Percentiles rank a stretch among this genome's conserved stretches.
Conservation (phyloP, 2,329 filamentous ascomycete genomes). For the Alternaria atra region DNA sequence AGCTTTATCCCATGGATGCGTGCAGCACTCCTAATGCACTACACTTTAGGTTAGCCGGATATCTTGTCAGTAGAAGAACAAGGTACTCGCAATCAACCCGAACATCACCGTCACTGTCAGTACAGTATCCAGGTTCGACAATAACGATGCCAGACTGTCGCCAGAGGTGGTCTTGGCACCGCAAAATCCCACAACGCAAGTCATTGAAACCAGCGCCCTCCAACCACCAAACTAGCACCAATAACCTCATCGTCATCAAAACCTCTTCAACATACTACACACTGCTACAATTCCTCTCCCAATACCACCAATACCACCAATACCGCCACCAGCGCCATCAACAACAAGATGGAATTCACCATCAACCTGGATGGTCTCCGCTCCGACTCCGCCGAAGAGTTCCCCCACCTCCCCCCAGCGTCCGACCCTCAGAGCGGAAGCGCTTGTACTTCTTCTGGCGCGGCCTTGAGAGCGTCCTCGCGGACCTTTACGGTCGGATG, state of each 20-base stretch:
- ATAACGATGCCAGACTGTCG: background rate
- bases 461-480: background rate
- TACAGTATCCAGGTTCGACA: background rate
- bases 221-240: background rate
- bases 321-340: background rate
- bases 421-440: background rate
- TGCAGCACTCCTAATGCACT: background rate
- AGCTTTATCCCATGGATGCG: background rate
- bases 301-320: background rate
- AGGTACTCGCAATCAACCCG: background rate
- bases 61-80: background rate
- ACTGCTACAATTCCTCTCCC: background rate
- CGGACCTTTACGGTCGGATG: background rate
- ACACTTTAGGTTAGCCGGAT: background rate
- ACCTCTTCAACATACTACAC: background rate
- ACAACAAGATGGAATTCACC: background rate
- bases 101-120: background rate
- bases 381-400: background rate
- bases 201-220: background rate
- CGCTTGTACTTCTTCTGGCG: background rate
- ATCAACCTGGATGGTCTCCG: background rate
- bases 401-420: background rate
- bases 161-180: slow-evolving; percentile 1
- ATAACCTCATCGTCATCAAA: background rate
- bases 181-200: background rate